Percentiles rank a stretch among this genome's conserved stretches.
These are phyloP conservation scores for Bryoerythrophyllum caledonicum DNA, from an alignment of 225 moss, liverwort and hornwort genomes.

Conservation along the genomic window DNA sequence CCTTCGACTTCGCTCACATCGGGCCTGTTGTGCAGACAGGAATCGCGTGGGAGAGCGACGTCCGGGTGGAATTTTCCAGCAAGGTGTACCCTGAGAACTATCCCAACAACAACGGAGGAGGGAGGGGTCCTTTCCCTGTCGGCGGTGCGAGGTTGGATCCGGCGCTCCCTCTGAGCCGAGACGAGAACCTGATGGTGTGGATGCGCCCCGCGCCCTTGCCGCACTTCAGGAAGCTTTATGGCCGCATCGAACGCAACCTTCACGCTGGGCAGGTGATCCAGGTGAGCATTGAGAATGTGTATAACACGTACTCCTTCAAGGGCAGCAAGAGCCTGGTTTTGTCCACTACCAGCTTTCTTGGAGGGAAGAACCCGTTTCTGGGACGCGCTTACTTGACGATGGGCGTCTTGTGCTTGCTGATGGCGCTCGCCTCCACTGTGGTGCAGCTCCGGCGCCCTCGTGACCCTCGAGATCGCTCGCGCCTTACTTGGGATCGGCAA, in stretches of 20 bases:
- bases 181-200: constrained; percentile 54
- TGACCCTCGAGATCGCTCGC: constrained; percentile 26
- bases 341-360: constrained; percentile 48
- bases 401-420: constrained; percentile 28
- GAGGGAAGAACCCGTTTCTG: constrained; percentile 47
- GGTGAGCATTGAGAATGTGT: constrained; percentile 40
- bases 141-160: constrained; percentile 50
- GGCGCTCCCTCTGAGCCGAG: constrained; percentile 34
- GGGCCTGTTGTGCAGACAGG: constrained; percentile 33
- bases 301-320: constrained; percentile 53
- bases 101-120: constrained; percentile 57
- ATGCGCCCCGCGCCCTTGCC: constrained; percentile 51
- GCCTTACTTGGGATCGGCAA: constrained; percentile 34
- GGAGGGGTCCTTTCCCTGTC: background rate
- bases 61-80: constrained; percentile 51
- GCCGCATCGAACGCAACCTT: constrained; percentile 33
- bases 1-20: constrained; percentile 30
- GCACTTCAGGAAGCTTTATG: constrained; percentile 46
- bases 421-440: constrained; percentile 26
- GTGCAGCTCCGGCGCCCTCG: constrained; percentile 27
- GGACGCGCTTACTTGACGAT: constrained; percentile 33
- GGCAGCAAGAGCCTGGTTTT: constrained; percentile 53
- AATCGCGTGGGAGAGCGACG: constrained; percentile 81
- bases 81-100: constrained; percentile 50
- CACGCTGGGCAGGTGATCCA: constrained; percentile 35